Evolutionary conservation across 306 rosid genomes (phyloP).

Genomic region (Corylus heterophylla): DNA sequence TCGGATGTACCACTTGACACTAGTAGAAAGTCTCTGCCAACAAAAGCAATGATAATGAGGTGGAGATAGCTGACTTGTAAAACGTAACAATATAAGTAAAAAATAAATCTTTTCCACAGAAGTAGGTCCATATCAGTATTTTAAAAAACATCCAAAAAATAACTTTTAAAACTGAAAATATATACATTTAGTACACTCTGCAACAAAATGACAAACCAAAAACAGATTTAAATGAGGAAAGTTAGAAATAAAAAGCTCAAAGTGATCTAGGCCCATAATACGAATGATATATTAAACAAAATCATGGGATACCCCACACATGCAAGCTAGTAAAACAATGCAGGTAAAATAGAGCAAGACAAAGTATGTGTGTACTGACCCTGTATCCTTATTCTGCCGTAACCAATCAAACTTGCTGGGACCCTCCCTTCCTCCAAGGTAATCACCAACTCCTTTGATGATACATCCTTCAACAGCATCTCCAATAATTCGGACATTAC

Average conservation of each 20-base stretch:
- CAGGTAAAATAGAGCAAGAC: constrained; percentile 5
- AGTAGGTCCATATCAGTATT: background rate
- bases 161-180: background rate
- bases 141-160: background rate
- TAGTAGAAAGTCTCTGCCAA: constrained; percentile 58
- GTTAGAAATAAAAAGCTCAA: background rate
- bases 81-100: constrained; percentile 12
- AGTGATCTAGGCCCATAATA: constrained; percentile 10
- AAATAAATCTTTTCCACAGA: background rate
- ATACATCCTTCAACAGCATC: constrained; percentile 78
- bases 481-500: constrained; percentile 75
- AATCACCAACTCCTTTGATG: constrained; percentile 86
- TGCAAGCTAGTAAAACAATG: constrained; percentile 6
- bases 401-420: constrained; percentile 99
- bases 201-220: background rate
- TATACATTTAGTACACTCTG: background rate
- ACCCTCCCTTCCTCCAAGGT: constrained; percentile 98
- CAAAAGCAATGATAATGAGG: constrained; percentile 24
- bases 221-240: background rate
- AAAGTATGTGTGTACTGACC: constrained; percentile 55
- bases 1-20: constrained; percentile 82
- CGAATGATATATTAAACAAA: constrained; percentile 9
- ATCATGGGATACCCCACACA: constrained; percentile 19
- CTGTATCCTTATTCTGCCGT: constrained; percentile 60
- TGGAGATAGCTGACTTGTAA: constrained; percentile 22